Percentiles rank a stretch among this genome's conserved stretches.
Evolutionary conservation across 2,329 filamentous ascomycete species (phyloP).

Genomic region (Diaporthe sp.): DNA sequence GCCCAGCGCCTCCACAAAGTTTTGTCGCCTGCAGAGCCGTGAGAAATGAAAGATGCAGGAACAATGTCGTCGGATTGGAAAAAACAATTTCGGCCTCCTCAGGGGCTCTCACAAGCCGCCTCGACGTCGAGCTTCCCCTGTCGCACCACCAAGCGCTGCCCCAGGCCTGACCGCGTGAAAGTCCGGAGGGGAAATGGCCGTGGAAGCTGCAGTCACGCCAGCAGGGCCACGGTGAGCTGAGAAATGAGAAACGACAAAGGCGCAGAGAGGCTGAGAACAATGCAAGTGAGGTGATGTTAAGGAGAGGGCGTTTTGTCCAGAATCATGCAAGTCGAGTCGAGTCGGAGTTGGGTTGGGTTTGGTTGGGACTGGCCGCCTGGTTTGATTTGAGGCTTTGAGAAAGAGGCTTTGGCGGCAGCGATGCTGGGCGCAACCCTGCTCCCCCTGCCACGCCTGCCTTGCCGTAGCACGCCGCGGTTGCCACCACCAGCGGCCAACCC

Average conservation of each 20-base stretch:
- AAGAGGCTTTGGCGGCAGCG: conserved; percentile 15
- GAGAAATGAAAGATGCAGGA: not conserved
- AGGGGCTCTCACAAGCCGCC: not conserved
- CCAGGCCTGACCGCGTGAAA: not conserved
- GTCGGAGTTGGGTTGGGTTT: not conserved
- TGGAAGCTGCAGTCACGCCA: not conserved
- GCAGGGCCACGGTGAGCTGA: not conserved
- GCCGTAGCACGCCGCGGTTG: not conserved
- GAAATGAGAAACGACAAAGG: not conserved
- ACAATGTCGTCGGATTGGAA: not conserved
- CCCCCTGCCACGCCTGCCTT: not conserved
- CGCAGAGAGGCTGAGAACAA: not conserved
- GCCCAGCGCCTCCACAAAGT: not conserved
- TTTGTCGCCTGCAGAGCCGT: not conserved
- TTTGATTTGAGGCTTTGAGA: not conserved
- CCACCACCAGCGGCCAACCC: conserved; percentile 20
- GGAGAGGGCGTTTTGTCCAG: not conserved
- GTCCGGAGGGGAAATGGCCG: not conserved
- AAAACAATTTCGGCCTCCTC: not conserved
- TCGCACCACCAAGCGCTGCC: not conserved
- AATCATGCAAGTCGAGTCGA: conserved; percentile 7
- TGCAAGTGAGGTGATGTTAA: not conserved
- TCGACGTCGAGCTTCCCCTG: not conserved
- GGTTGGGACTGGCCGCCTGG: not conserved
- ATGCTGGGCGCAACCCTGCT: conserved; percentile 20